A percentile compares a stretch with the other conserved stretches of the same genome.
Evolutionary conservation across 805 yeast species (phyloP).

Genomic region (Candida arabinofermentans): DNA sequence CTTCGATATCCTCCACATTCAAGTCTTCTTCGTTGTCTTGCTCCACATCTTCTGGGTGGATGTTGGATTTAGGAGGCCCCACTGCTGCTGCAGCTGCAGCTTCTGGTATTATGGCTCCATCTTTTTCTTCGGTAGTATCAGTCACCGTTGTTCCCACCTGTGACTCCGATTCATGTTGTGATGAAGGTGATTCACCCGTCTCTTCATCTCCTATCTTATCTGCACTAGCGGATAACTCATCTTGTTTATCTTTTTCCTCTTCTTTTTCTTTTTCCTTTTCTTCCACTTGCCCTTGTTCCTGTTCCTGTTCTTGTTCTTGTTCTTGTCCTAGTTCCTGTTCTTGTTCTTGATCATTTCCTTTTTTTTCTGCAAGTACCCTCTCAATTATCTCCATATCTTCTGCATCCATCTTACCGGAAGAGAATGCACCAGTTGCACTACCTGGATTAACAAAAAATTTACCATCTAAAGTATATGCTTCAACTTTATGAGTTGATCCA

Average conservation of each 20-base stretch:
- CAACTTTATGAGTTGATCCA: slow-evolving; percentile 93
- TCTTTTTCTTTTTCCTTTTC: slow-evolving; percentile 10
- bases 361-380: slow-evolving; percentile 25
- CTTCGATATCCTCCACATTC: slow-evolving; percentile 25
- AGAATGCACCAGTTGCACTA: slow-evolving; percentile 89
- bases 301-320: slow-evolving; percentile 9
- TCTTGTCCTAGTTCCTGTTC: slow-evolving; percentile 16
- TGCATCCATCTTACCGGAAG: slow-evolving; percentile 57
- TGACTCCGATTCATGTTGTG: slow-evolving; percentile 8
- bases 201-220: too few species aligned
- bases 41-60: slow-evolving; percentile 1
- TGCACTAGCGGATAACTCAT: too few species aligned
- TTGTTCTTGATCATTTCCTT: slow-evolving; percentile 16
- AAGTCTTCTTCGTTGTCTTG: slow-evolving; percentile 19
- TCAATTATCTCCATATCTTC: slow-evolving; percentile 43
- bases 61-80: neutral
- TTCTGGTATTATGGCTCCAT: too few species aligned
- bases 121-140: slow-evolving; percentile 6
- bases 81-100: neutral
- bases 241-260: slow-evolving; percentile 9
- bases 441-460: slow-evolving; percentile 96
- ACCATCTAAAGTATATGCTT: slow-evolving; percentile 89
- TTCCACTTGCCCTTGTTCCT: neutral
- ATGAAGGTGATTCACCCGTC: too few species aligned
- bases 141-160: slow-evolving; percentile 1